phyloP scores from a whole-genome alignment of 208 protist species.

The Leishmania tarentolae region DNA sequence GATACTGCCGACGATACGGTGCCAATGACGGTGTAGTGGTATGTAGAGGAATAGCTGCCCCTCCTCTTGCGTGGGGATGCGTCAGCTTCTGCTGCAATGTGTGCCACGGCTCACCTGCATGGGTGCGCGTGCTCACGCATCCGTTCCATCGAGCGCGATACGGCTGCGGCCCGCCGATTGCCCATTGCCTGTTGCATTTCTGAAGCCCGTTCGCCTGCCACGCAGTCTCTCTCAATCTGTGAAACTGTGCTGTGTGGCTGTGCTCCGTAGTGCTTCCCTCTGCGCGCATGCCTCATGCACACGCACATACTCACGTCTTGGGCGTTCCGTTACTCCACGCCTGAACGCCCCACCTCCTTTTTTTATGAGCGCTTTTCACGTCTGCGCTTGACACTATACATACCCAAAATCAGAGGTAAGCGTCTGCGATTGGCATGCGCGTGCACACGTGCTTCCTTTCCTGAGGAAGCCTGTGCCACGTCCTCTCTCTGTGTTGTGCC shows the following conservation, averaged over 20 bases:
- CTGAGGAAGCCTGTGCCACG: too few relatives aligned
- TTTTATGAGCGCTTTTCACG: not conserved
- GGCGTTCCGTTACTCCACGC: not conserved
- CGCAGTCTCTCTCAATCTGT: not conserved
- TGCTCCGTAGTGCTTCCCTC: too few relatives aligned
- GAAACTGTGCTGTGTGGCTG: not conserved
- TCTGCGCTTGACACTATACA: too few relatives aligned
- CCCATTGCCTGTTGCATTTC: not conserved
- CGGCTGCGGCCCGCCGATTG: not conserved
- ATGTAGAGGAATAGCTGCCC: not conserved
- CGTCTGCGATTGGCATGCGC: too few relatives aligned
- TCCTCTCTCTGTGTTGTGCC: too few relatives aligned
- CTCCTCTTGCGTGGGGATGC: not conserved
- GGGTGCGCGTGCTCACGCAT: not conserved
- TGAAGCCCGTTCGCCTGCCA: not conserved
- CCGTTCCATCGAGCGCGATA: not conserved
- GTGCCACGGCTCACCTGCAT: not conserved
- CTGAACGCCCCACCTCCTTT: not conserved
- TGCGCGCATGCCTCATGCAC: not conserved
- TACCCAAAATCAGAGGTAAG: too few relatives aligned
- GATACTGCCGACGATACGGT: conserved; percentile 34
- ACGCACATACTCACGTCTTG: not conserved
- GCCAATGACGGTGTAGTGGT: conserved; percentile 1
- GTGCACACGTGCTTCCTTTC: too few relatives aligned
- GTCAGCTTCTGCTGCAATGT: not conserved